These are phyloP conservation scores for Myxozyma geophila DNA, from an alignment of 805 yeast species.

Conservation along the genomic window DNA sequence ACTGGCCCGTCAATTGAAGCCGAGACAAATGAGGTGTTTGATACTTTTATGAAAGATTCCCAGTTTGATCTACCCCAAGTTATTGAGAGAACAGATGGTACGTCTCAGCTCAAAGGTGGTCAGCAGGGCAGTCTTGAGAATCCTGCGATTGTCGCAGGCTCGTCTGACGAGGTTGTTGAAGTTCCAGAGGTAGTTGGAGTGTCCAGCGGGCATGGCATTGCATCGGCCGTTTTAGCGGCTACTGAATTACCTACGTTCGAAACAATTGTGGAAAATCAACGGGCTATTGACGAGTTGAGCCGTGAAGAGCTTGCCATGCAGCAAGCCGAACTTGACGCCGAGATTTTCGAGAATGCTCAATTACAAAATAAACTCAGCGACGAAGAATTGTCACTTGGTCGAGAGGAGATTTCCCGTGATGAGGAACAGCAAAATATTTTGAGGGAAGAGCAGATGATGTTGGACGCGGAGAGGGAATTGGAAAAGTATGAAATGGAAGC, in stretches of 20 bases:
- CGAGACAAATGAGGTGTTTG: no score
- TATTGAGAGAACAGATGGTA: no score
- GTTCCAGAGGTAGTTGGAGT: neutral
- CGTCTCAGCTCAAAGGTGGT: no score
- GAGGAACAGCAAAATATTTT: neutral
- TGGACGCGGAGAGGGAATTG: neutral
- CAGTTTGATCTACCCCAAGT: no score
- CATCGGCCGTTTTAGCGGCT: neutral
- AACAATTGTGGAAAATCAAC: neutral
- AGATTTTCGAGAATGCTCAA: neutral
- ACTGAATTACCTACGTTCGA: neutral
- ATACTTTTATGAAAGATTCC: no score
- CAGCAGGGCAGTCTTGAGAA: no score
- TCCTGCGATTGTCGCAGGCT: neutral
- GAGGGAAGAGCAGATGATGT: neutral
- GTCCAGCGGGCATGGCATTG: neutral
- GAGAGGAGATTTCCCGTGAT: neutral
- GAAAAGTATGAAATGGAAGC: neutral
- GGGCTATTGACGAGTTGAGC: neutral
- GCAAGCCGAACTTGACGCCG: neutral
- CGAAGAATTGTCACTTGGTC: neutral
- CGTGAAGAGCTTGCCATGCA: neutral
- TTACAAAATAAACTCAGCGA: neutral
- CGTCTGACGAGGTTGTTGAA: slow-evolving; percentile 1
- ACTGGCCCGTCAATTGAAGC: no score